Evolutionary conservation across 768 basidiomycete species (phyloP).

Genomic region (Tricholoma sp.): DNA sequence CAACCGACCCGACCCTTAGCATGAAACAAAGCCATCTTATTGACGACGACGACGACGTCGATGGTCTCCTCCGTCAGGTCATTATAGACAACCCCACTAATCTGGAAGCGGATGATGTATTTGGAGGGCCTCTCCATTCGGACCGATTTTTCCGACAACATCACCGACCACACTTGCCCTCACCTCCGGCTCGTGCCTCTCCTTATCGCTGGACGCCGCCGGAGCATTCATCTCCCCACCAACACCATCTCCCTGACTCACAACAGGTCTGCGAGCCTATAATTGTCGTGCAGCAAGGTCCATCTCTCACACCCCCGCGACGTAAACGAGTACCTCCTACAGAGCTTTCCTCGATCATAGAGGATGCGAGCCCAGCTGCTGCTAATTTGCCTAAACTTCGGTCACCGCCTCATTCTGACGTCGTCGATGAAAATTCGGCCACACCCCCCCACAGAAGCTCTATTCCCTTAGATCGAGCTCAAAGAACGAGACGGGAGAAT

Average conservation of each 20-base stretch:
- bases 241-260: constrained; percentile 13
- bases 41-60: constrained; percentile 11
- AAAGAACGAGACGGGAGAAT: constrained; percentile 24
- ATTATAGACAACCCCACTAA: constrained; percentile 41
- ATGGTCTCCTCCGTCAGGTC: constrained; percentile 40
- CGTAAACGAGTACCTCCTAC: constrained; percentile 23
- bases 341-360: background rate
- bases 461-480: constrained; percentile 28
- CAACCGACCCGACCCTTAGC: constrained; percentile 1
- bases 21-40: background rate
- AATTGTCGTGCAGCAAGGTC: constrained; percentile 27
- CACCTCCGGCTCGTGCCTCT: constrained; percentile 18
- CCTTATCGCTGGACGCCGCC: constrained; percentile 5
- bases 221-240: constrained; percentile 14
- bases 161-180: constrained; percentile 29
- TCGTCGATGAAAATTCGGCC: constrained; percentile 4
- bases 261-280: constrained; percentile 26
- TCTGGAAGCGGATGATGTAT: constrained; percentile 58
- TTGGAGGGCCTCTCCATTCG: constrained; percentile 59
- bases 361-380: background rate
- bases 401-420: background rate
- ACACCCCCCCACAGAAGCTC: constrained; percentile 36
- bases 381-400: background rate
- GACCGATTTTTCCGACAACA: constrained; percentile 42
- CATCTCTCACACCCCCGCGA: constrained; percentile 32